Evolutionary conservation across 2,329 filamentous ascomycete genomes (phyloP).

Genomic region (Graphiopsis chlorocephala): DNA sequence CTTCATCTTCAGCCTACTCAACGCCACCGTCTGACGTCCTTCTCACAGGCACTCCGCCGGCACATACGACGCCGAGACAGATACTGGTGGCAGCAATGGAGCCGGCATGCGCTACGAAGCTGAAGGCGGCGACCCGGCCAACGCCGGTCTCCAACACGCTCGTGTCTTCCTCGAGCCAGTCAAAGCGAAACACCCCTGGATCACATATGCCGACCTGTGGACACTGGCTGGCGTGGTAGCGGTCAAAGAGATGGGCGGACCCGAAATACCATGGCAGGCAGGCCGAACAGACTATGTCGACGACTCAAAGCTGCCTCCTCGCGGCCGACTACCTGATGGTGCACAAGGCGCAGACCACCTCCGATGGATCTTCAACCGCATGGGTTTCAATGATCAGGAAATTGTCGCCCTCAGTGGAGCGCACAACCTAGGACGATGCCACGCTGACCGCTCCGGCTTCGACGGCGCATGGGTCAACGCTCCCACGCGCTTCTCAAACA

Average conservation of each 20-base stretch:
- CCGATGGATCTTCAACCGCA: conserved; percentile 56
- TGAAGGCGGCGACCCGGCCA: conserved; percentile 63
- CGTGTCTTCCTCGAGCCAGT: conserved; percentile 63
- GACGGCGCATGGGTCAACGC: conserved; percentile 52
- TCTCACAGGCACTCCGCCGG: conserved; percentile 59
- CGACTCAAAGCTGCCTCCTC: conserved; percentile 57
- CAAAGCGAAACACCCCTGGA: conserved; percentile 59
- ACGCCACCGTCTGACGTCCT: background rate
- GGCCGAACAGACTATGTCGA: conserved; percentile 63
- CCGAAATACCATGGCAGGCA: conserved; percentile 54
- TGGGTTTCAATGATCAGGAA: conserved; percentile 61
- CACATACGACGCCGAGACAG: conserved; percentile 58
- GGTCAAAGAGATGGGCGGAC: conserved; percentile 60
- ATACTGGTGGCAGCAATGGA: conserved; percentile 63
- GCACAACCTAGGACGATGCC: conserved; percentile 57
- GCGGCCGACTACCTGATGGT: conserved; percentile 56
- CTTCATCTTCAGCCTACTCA: background rate
- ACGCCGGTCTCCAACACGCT: conserved; percentile 62
- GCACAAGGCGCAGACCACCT: conserved; percentile 55
- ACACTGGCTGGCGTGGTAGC: conserved; percentile 60
- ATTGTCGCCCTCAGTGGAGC: conserved; percentile 57
- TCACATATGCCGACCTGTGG: conserved; percentile 66
- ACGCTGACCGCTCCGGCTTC: conserved; percentile 56
- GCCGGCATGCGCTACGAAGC: conserved; percentile 65
- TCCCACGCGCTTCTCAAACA: conserved; percentile 58